Conservation (phyloP, 164 flowering plant species). For the Magnolia changhungtana region DNA sequence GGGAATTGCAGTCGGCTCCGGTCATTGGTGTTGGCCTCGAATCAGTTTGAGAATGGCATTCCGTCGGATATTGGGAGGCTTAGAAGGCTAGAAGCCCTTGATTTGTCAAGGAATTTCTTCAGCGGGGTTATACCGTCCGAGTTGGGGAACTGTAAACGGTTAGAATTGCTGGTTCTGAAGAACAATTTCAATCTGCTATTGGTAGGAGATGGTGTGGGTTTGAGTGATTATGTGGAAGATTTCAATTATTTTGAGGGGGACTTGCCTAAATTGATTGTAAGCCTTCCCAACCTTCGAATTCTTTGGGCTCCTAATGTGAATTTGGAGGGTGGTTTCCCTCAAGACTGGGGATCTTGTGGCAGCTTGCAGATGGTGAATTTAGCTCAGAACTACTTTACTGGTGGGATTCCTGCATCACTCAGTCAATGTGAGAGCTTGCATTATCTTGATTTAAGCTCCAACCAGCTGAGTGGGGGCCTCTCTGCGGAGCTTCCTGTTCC, state of each 20-base stretch:
- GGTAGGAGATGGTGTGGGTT: neutral
- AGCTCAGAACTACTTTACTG: constrained; percentile 55
- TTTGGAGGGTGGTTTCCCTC: constrained; percentile 54
- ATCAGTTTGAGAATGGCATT: constrained; percentile 49
- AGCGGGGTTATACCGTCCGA: constrained; percentile 45
- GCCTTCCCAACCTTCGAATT: constrained; percentile 60
- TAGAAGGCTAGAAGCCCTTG: constrained; percentile 56
- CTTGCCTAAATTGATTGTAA: constrained; percentile 50
- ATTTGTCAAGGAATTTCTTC: constrained; percentile 65
- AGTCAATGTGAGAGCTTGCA: constrained; percentile 48
- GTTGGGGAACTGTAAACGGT: constrained; percentile 39
- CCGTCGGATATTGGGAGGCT: constrained; percentile 63
- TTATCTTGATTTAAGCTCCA: constrained; percentile 63
- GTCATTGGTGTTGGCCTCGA: constrained; percentile 52
- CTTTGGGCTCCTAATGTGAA: constrained; percentile 79
- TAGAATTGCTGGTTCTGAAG: constrained; percentile 67
- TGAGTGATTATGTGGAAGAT: constrained; percentile 35
- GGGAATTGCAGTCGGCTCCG: constrained; percentile 48
- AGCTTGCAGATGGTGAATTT: constrained; percentile 75
- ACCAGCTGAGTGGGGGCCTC: constrained; percentile 53
- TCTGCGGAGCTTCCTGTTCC: constrained; percentile 47
- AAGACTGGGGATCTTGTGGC: constrained; percentile 66
- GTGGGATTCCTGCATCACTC: constrained; percentile 41
- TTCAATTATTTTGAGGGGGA: constrained; percentile 66
- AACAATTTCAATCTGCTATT: constrained; percentile 45